Evolutionary conservation across 805 yeast genomes (phyloP).

Genomic region (Zygoascus biomembranicola): DNA sequence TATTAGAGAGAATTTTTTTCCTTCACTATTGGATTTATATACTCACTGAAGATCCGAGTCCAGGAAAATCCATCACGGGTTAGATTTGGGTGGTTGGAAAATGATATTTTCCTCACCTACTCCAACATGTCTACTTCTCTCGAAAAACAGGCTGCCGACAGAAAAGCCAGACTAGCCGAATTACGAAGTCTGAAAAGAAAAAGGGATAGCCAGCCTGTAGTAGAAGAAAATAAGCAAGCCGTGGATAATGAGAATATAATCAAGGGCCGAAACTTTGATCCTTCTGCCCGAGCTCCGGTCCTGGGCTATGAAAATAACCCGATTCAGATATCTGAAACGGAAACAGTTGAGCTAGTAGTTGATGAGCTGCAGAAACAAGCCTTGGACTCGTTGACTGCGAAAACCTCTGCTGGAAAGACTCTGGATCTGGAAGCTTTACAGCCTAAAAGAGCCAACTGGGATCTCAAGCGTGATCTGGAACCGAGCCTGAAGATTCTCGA

Average conservation of each 20-base stretch:
- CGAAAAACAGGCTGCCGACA: conserved; percentile 23
- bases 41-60: conserved; percentile 1
- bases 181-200: conserved; percentile 23
- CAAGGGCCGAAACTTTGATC: conserved; percentile 23
- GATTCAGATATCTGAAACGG: conserved; percentile 21
- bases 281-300: conserved; percentile 19
- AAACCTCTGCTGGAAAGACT: conserved; percentile 7
- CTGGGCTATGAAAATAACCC: conserved; percentile 24
- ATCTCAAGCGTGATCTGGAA: conserved; percentile 33
- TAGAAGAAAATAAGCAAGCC: neutral
- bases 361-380: conserved; percentile 24
- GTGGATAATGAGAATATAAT: neutral
- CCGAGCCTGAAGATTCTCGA: conserved; percentile 33
- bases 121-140: conserved; percentile 10
- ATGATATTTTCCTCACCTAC: neutral
- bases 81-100: neutral
- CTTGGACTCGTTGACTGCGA: conserved; percentile 17
- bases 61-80: neutral
- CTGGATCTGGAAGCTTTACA: conserved; percentile 19
- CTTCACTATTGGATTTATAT: too few relatives aligned
- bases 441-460: conserved; percentile 28
- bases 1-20: neutral
- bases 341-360: conserved; percentile 33
- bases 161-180: conserved; percentile 27
- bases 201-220: conserved; percentile 3